Percentiles rank a stretch among this genome's conserved stretches.
These are phyloP conservation scores for Garcileccinum viscosum DNA, from an alignment of 1,284 basidiomycete genomes.

Conservation along the genomic window DNA sequence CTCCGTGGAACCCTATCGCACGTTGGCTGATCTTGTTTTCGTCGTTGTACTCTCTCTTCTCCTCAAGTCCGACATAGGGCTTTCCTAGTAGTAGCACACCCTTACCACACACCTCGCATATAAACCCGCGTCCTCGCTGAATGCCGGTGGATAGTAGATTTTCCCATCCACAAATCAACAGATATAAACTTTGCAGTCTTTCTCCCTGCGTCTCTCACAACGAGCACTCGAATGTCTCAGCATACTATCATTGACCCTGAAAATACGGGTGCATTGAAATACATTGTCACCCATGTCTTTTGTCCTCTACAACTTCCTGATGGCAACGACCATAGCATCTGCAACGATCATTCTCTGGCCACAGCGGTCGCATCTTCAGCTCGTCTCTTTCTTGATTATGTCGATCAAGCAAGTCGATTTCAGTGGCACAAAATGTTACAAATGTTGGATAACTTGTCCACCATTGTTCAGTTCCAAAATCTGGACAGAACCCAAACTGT, in stretches of 20 bases:
- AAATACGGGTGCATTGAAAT: constrained; percentile 3
- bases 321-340: constrained; percentile 15
- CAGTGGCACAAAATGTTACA: not conserved
- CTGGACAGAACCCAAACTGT: not conserved
- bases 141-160: too few relatives aligned
- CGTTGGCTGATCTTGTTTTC: too few relatives aligned
- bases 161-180: not conserved
- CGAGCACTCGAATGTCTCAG: not conserved
- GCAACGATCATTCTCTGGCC: constrained; percentile 9
- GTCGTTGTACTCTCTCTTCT: too few relatives aligned
- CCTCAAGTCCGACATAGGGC: too few relatives aligned
- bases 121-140: too few relatives aligned
- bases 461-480: not conserved
- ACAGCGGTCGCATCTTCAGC: not conserved
- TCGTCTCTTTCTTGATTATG: not conserved
- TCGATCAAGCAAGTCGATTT: not conserved
- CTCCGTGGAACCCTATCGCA: too few relatives aligned
- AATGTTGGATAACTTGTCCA: not conserved
- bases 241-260: not conserved
- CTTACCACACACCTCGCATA: too few relatives aligned
- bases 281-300: constrained; percentile 29
- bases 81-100: too few relatives aligned
- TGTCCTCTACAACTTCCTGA: constrained; percentile 25
- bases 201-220: not conserved
- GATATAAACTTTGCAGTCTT: not conserved